phyloP scores from a whole-genome alignment of 495 filamentous ascomycete species.

The Penicillium tannophilum region DNA sequence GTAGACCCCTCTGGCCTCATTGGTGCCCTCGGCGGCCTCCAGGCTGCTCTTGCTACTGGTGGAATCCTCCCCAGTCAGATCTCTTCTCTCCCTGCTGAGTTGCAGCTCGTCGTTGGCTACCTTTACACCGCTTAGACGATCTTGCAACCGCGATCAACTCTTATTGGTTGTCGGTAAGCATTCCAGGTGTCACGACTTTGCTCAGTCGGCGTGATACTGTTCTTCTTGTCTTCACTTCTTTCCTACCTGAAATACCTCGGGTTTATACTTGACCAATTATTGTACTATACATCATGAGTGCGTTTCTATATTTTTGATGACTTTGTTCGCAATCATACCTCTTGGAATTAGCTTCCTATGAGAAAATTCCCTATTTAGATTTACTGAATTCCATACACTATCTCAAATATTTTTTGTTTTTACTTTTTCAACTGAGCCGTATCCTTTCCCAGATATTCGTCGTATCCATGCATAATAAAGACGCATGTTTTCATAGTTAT shows the following conservation, averaged over 20 bases:
- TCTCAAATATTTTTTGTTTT: neutral
- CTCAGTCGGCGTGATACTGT: neutral
- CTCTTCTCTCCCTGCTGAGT: constrained; percentile 15
- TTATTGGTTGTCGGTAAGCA: neutral
- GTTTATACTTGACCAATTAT: neutral
- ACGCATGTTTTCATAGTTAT: neutral
- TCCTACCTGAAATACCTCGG: constrained; percentile 3
- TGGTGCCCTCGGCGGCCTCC: constrained; percentile 21
- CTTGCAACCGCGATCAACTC: neutral
- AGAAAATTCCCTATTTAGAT: neutral
- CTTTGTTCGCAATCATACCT: constrained; percentile 1
- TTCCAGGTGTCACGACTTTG: constrained; percentile 22
- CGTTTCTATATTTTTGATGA: constrained; percentile 12
- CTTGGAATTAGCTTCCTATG: constrained; percentile 1
- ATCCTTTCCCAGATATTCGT: too few relatives aligned
- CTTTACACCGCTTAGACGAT: constrained; percentile 16
- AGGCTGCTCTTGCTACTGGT: constrained; percentile 14
- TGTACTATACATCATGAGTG: constrained; percentile 19
- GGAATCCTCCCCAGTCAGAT: constrained; percentile 20
- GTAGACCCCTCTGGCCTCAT: constrained; percentile 24
- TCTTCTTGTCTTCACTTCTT: constrained; percentile 12
- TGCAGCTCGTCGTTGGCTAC: constrained; percentile 21
- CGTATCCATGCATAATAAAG: too few relatives aligned
- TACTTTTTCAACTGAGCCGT: too few relatives aligned
- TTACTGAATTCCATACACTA: neutral